A percentile compares a stretch with the other conserved stretches of the same genome.
These are phyloP conservation scores for Exserohilum rostratum DNA, from an alignment of 2,329 filamentous ascomycete species.

Conservation along the genomic window DNA sequence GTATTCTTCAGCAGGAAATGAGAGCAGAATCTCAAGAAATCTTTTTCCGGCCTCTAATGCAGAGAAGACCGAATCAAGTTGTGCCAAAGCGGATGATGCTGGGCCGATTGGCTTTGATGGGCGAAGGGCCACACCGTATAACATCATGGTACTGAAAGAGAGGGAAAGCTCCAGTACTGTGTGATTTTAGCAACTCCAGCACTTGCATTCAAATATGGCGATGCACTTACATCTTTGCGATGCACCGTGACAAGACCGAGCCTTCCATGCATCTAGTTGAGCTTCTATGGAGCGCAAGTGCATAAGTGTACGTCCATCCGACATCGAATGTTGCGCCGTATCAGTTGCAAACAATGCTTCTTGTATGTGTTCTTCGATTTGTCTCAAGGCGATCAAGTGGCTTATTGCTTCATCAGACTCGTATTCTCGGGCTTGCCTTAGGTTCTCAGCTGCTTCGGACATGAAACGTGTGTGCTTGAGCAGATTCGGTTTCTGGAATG, in stretches of 20 bases:
- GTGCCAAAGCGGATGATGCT: conserved; percentile 11
- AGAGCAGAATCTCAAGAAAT: conserved; percentile 72
- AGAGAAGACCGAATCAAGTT: conserved; percentile 33
- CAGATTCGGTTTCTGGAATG: conserved; percentile 41
- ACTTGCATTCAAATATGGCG: too few species aligned
- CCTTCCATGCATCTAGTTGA: conserved; percentile 36
- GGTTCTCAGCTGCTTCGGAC: conserved; percentile 30
- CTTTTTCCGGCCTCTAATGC: conserved; percentile 67
- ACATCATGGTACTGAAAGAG: conserved; percentile 35
- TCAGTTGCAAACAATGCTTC: conserved; percentile 34
- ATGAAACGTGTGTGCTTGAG: conserved; percentile 39
- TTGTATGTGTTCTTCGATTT: conserved; percentile 44
- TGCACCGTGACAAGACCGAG: conserved; percentile 12
- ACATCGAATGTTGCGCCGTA: conserved; percentile 27
- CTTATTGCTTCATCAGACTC: conserved; percentile 33
- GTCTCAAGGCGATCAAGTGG: conserved; percentile 33
- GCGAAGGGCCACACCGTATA: conserved; percentile 37
- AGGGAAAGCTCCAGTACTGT: conserved; percentile 38
- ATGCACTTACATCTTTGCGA: conserved; percentile 29
- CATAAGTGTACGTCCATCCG: conserved; percentile 37
- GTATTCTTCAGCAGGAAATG: conserved; percentile 66
- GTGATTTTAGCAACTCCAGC: neutral
- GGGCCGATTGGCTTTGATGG: conserved; percentile 2
- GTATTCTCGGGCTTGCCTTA: conserved; percentile 31
- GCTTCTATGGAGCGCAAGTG: conserved; percentile 37